These are phyloP conservation scores for Cetraspora pellucida DNA, from an alignment of 192 early-diverging fungal genomes.

Conservation along the genomic window DNA sequence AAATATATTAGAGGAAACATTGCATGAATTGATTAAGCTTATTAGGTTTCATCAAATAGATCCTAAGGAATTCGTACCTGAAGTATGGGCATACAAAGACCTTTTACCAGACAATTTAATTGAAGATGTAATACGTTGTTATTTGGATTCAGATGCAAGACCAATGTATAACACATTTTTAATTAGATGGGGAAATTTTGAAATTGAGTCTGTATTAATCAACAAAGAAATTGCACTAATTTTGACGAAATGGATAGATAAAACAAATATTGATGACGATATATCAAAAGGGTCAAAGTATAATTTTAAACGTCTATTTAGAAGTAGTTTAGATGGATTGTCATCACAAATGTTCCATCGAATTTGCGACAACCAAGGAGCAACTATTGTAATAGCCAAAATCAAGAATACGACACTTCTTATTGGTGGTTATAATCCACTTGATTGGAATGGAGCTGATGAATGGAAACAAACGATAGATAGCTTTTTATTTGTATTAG, in stretches of 20 bases:
- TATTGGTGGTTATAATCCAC: constrained; percentile 17
- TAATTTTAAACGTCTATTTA: neutral
- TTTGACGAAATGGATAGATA: neutral
- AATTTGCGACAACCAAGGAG: neutral
- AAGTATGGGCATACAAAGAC: neutral
- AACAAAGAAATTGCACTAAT: neutral
- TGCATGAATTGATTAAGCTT: neutral
- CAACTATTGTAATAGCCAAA: neutral
- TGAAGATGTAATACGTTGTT: neutral
- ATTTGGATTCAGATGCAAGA: neutral
- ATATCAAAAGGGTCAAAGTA: neutral
- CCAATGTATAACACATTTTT: neutral
- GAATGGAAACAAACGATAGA: neutral
- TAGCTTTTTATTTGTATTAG: neutral
- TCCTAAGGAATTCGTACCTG: neutral
- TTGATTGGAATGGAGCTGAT: neutral
- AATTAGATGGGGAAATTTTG: neutral
- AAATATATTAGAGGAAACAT: too few species aligned
- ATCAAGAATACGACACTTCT: neutral
- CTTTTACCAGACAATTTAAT: neutral
- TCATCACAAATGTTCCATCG: neutral
- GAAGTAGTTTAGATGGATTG: neutral
- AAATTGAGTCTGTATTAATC: neutral
- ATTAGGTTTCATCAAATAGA: neutral
- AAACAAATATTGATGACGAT: neutral